Percentiles rank a stretch among this genome's conserved stretches.
These are phyloP conservation scores for Fusarium sp. DNA, from an alignment of 2,329 filamentous ascomycete genomes.

Conservation along the genomic window DNA sequence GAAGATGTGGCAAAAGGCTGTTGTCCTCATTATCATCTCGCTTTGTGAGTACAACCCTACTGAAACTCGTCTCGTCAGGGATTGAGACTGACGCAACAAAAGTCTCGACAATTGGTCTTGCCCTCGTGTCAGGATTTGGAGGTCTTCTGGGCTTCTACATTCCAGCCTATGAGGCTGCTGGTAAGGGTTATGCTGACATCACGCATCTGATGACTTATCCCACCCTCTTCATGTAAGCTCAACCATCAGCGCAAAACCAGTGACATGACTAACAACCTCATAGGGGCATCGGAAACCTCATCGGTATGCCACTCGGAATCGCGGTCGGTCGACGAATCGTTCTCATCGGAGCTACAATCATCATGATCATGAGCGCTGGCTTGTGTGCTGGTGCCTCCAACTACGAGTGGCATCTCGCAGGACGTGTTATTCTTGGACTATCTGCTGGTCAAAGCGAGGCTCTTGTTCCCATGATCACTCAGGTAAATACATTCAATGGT, in stretches of 20 bases:
- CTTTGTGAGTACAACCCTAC: slow-evolving; percentile 12
- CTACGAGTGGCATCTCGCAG: slow-evolving; percentile 40
- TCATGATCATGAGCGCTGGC: slow-evolving; percentile 37
- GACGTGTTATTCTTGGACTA: slow-evolving; percentile 30
- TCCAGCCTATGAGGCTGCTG: slow-evolving; percentile 6
- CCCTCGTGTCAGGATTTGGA: slow-evolving; percentile 19
- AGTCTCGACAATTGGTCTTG: slow-evolving; percentile 21
- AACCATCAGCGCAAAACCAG: rapidly evolving
- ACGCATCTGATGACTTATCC: slow-evolving; percentile 24
- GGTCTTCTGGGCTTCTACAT: slow-evolving; percentile 22
- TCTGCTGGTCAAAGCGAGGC: slow-evolving; percentile 38
- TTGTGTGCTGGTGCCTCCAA: slow-evolving; percentile 31
- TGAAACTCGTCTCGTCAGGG: rapidly evolving
- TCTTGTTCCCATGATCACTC: slow-evolving; percentile 25
- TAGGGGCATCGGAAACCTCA: slow-evolving; percentile 39
- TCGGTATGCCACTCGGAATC: slow-evolving; percentile 39
- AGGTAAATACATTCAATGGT: not conserved
- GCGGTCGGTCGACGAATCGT: slow-evolving; percentile 38
- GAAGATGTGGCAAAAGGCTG: slow-evolving; percentile 40
- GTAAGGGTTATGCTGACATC: slow-evolving; percentile 21
- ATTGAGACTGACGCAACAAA: not conserved
- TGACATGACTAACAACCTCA: not conserved
- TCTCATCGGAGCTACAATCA: slow-evolving; percentile 32
- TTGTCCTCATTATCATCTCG: slow-evolving; percentile 34
- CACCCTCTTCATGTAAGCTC: slow-evolving; percentile 12